phyloP scores from a whole-genome alignment of 768 basidiomycete genomes.

The Gymnopilus junonius region DNA sequence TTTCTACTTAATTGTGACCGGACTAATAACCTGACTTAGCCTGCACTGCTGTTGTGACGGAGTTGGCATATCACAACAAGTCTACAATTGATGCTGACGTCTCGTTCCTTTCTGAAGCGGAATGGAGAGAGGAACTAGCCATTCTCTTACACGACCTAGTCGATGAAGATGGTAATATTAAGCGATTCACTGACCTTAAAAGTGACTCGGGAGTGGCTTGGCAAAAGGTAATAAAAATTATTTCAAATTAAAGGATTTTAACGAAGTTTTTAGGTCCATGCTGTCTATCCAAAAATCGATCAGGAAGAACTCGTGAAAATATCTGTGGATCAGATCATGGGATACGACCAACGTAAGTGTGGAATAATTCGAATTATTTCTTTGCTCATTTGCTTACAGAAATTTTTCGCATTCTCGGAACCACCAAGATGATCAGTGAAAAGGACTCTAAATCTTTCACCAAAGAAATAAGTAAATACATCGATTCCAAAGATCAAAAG shows the following conservation, averaged over 20 bases:
- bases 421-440: conserved; percentile 54
- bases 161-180: conserved; percentile 60
- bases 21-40: conserved; percentile 36
- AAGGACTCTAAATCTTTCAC: conserved; percentile 56
- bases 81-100: conserved; percentile 62
- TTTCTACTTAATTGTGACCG: background rate
- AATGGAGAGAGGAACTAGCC: conserved; percentile 61
- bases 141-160: conserved; percentile 62
- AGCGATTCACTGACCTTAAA: conserved; percentile 55
- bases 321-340: conserved; percentile 55
- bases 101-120: conserved; percentile 55
- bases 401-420: conserved; percentile 52
- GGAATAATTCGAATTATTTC: background rate
- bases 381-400: conserved; percentile 29
- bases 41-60: conserved; percentile 70
- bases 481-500: conserved; percentile 67
- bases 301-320: conserved; percentile 53
- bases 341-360: conserved; percentile 47
- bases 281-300: conserved; percentile 57
- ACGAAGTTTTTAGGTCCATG: conserved; percentile 51
- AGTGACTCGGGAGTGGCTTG: conserved; percentile 67
- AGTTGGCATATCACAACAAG: conserved; percentile 59
- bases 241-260: background rate
- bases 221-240: conserved; percentile 48
- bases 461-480: conserved; percentile 62